Conservation (phyloP, 331 rosid genomes). For the Pyracantha coccinea region DNA sequence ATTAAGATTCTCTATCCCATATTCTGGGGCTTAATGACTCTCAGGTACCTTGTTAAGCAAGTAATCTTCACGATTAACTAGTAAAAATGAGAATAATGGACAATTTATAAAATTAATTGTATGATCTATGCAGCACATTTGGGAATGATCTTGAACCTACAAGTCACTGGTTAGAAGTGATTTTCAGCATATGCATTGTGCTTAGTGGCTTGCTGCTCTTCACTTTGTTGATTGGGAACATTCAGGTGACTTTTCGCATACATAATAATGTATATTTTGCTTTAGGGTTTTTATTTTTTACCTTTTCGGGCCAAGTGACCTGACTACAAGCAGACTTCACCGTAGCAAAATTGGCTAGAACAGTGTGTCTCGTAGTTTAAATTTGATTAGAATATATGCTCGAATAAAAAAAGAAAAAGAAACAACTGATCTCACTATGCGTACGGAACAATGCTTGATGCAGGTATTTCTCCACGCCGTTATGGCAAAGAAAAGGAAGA, state of each 20-base stretch:
- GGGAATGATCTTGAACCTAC: slow-evolving; percentile 98
- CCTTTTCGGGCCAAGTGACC: not conserved
- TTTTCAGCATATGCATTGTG: slow-evolving; percentile 74
- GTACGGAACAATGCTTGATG: not conserved
- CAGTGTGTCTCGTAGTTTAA: no score
- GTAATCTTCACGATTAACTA: not conserved
- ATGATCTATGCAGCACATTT: slow-evolving; percentile 57
- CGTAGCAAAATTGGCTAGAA: no score
- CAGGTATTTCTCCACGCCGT: slow-evolving; percentile 90
- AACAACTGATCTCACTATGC: slow-evolving; percentile 8
- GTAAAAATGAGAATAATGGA: not conserved
- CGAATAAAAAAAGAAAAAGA: not conserved
- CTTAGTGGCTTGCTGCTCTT: slow-evolving; percentile 83
- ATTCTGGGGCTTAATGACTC: slow-evolving; percentile 96
- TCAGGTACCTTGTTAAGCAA: slow-evolving; percentile 46
- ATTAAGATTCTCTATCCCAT: slow-evolving; percentile 95
- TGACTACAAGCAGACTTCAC: no score
- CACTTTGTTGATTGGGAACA: slow-evolving; percentile 92
- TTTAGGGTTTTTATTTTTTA: not conserved
- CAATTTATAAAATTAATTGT: not conserved
- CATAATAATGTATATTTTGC: not conserved
- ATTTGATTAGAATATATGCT: no score
- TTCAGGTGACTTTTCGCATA: slow-evolving; percentile 48
- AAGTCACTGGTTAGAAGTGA: slow-evolving; percentile 94
- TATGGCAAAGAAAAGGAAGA: slow-evolving; percentile 90